These are phyloP conservation scores for Chondrus crispus DNA, from an alignment of 23 red algal genomes.

Conservation along the genomic window DNA sequence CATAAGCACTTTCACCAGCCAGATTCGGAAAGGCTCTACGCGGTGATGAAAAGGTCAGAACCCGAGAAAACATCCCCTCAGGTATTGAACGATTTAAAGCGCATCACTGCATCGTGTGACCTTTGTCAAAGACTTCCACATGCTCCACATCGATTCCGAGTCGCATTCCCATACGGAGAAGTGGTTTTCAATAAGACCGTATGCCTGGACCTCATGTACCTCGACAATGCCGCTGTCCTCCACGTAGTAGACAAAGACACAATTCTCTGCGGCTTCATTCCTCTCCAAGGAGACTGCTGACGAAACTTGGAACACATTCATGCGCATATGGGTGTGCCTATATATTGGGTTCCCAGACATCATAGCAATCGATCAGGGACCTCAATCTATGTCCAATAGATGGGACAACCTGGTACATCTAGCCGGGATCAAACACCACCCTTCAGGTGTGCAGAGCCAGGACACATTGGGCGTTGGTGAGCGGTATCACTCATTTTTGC, in stretches of 20 bases:
- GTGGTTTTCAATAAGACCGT: not conserved
- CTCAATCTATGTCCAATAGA: too few relatives aligned
- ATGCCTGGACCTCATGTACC: not conserved
- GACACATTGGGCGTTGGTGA: too few relatives aligned
- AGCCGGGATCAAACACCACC: too few relatives aligned
- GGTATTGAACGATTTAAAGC: not conserved
- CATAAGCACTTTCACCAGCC: not conserved
- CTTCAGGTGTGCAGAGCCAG: too few relatives aligned
- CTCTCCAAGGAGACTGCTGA: too few relatives aligned
- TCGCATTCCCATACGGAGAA: not conserved
- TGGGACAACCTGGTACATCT: too few relatives aligned
- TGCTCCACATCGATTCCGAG: not conserved
- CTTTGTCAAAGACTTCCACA: not conserved
- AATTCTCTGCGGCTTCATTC: not conserved
- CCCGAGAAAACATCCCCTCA: not conserved
- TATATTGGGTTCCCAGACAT: too few relatives aligned
- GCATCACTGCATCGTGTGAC: not conserved
- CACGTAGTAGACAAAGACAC: not conserved
- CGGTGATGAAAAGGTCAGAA: not conserved
- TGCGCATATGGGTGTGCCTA: too few relatives aligned
- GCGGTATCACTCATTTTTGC: too few relatives aligned
- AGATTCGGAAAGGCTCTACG: not conserved
- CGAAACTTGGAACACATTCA: too few relatives aligned
- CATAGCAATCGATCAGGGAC: too few relatives aligned
- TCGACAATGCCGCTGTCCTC: not conserved